Evolutionary conservation across 768 basidiomycete species (phyloP).

Genomic region (Phlebiopsis gigantea): DNA sequence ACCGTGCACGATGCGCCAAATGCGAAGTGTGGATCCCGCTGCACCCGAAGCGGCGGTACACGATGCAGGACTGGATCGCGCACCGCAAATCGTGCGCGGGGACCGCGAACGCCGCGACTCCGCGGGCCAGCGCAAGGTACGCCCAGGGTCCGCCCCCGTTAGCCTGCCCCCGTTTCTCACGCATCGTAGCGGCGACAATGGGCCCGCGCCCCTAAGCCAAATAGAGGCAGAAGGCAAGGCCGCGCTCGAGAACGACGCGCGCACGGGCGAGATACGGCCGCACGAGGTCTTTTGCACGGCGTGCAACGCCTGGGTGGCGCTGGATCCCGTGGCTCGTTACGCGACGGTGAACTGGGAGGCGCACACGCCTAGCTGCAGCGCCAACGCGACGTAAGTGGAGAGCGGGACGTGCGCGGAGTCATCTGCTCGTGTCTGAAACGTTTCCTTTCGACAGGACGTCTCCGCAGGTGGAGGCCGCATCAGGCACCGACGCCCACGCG

Average conservation of each 20-base stretch:
- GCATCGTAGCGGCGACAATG: background rate
- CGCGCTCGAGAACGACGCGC: constrained; percentile 48
- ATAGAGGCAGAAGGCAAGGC: constrained; percentile 45
- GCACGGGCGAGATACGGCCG: constrained; percentile 43
- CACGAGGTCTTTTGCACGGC: constrained; percentile 51
- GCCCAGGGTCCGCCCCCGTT: background rate
- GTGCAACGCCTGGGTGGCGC: constrained; percentile 60
- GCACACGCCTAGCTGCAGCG: constrained; percentile 46
- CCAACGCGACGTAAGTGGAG: constrained; percentile 27
- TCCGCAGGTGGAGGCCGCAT: background rate
- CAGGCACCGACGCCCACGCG: background rate
- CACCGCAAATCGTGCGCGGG: constrained; percentile 44
- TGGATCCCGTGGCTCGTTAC: constrained; percentile 37
- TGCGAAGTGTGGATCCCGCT: constrained; percentile 56
- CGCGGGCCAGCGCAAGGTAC: background rate
- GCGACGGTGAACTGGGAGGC: constrained; percentile 44
- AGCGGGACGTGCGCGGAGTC: constrained; percentile 13
- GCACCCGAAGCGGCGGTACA: constrained; percentile 49
- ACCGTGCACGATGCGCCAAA: constrained; percentile 51
- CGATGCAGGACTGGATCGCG: constrained; percentile 55
- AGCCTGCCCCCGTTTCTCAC: background rate
- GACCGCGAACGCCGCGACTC: background rate
- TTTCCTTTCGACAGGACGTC: background rate
- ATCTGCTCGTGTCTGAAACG: background rate
- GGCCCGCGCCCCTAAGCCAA: constrained; percentile 11